These are phyloP conservation scores for Podospora sp. DNA, from an alignment of 495 filamentous ascomycete species.

Conservation along the genomic window DNA sequence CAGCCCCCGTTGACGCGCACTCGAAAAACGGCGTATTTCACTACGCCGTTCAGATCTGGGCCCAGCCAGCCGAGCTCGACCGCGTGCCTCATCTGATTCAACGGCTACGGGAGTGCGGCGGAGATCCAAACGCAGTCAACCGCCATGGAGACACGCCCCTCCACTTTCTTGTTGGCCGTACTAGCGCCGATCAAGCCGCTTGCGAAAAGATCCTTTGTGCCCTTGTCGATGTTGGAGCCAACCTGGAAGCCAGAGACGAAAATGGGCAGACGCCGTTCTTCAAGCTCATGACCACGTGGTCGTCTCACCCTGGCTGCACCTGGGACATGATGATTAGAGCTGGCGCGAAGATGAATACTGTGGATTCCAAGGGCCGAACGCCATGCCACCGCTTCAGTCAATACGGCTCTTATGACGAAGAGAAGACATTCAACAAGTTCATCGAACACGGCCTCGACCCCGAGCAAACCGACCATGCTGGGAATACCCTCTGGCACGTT, in stretches of 20 bases:
- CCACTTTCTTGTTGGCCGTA: too few relatives aligned
- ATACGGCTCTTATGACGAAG: not conserved
- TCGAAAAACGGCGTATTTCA: slow-evolving; percentile 22
- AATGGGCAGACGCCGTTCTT: too few relatives aligned
- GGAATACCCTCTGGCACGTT: not conserved
- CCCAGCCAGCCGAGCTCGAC: not conserved
- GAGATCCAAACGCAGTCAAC: too few relatives aligned
- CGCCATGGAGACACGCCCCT: too few relatives aligned
- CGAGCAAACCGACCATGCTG: not conserved
- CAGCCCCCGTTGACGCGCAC: slow-evolving; percentile 20
- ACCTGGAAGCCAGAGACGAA: too few relatives aligned
- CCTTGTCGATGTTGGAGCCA: too few relatives aligned
- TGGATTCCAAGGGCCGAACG: slow-evolving; percentile 14
- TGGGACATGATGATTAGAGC: too few relatives aligned
- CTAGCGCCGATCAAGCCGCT: too few relatives aligned
- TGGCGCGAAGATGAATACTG: too few relatives aligned
- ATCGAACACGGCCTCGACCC: not conserved
- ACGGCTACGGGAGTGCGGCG: not conserved
- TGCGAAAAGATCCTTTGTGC: too few relatives aligned
- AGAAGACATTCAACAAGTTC: not conserved
- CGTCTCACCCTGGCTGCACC: too few relatives aligned
- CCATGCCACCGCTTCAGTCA: slow-evolving; percentile 2
- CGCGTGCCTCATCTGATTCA: not conserved
- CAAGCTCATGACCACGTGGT: too few relatives aligned
- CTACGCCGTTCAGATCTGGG: slow-evolving; percentile 4